Evolutionary conservation across 495 filamentous ascomycete genomes (phyloP).

Genomic region (Schizothecium vesticola): DNA sequence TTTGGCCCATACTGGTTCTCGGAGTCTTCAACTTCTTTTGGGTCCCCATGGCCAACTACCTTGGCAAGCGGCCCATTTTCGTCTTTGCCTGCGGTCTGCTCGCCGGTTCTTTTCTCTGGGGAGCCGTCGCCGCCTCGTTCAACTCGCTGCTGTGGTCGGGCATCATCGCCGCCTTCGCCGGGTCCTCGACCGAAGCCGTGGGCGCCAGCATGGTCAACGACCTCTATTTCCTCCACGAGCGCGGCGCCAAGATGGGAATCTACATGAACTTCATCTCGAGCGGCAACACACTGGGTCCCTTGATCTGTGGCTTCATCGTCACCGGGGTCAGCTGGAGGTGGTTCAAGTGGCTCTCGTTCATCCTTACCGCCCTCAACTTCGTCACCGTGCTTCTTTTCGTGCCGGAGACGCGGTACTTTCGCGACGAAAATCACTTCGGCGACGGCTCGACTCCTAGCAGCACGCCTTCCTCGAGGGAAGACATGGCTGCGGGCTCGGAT

Average conservation of each 20-base stretch:
- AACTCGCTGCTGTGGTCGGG: slow-evolving; percentile 30
- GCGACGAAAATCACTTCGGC: slow-evolving; percentile 19
- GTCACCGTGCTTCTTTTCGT: slow-evolving; percentile 33
- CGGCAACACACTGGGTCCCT: slow-evolving; percentile 34
- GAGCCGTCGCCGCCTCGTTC: slow-evolving; percentile 26
- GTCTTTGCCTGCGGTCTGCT: slow-evolving; percentile 34
- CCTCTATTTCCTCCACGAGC: slow-evolving; percentile 40
- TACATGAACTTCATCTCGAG: slow-evolving; percentile 38
- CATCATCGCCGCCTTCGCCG: slow-evolving; percentile 36
- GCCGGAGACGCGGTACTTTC: slow-evolving; percentile 38
- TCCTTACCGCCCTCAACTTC: slow-evolving; percentile 29
- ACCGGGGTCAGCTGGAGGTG: slow-evolving; percentile 36
- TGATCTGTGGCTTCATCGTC: slow-evolving; percentile 38
- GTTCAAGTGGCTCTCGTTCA: slow-evolving; percentile 34
- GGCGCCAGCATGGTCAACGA: slow-evolving; percentile 39
- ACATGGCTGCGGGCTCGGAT: not conserved
- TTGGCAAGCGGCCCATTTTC: slow-evolving; percentile 51
- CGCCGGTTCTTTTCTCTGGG: slow-evolving; percentile 29
- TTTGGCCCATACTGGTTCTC: slow-evolving; percentile 33
- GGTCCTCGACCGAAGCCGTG: slow-evolving; percentile 31
- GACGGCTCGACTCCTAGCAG: not conserved
- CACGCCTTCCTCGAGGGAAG: not conserved
- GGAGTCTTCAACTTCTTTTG: slow-evolving; percentile 47
- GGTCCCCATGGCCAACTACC: slow-evolving; percentile 52
- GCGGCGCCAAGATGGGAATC: slow-evolving; percentile 37